A percentile compares a stretch with the other conserved stretches of the same genome.
Conservation (phyloP, 108 stramenopile genomes). For the Stephanodiscus minutulus region DNA sequence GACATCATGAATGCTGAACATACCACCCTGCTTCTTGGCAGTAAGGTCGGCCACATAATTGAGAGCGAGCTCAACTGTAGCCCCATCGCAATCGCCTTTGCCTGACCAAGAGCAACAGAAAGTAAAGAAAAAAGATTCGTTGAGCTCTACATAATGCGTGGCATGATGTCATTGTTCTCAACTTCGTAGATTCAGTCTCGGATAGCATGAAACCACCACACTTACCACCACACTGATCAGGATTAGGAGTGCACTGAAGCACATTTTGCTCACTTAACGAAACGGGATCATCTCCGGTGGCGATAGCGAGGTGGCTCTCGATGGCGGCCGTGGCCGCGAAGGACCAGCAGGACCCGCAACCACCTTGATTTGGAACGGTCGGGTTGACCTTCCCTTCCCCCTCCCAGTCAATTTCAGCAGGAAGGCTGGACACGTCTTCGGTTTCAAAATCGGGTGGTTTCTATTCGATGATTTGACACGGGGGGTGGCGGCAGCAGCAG, state of each 20-base stretch:
- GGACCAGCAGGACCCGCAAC: slow-evolving; percentile 89
- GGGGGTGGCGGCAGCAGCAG: background rate
- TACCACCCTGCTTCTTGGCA: slow-evolving; percentile 28
- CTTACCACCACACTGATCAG: slow-evolving; percentile 81
- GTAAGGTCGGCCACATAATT: slow-evolving; percentile 61
- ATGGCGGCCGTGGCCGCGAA: slow-evolving; percentile 74
- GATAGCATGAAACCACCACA: background rate
- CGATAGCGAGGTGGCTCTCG: slow-evolving; percentile 81
- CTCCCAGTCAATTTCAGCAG: slow-evolving; percentile 84
- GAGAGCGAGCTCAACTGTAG: slow-evolving; percentile 75
- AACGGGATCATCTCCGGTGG: slow-evolving; percentile 59
- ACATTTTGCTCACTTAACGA: slow-evolving; percentile 72
- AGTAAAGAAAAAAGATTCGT: background rate
- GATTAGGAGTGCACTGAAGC: slow-evolving; percentile 80
- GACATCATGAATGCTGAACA: slow-evolving; percentile 35
- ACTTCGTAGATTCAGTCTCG: background rate
- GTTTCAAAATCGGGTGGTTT: slow-evolving; percentile 44
- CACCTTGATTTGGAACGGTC: slow-evolving; percentile 79
- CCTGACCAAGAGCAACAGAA: background rate
- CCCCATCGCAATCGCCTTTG: slow-evolving; percentile 65
- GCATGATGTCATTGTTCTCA: background rate
- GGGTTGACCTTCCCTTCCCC: slow-evolving; percentile 60
- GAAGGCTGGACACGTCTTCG: slow-evolving; percentile 57
- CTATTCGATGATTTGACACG: slow-evolving; percentile 11
- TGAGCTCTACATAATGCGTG: background rate